These are phyloP conservation scores for Diaporthe aspalathi DNA, from an alignment of 2,329 filamentous ascomycete genomes.

Conservation along the genomic window DNA sequence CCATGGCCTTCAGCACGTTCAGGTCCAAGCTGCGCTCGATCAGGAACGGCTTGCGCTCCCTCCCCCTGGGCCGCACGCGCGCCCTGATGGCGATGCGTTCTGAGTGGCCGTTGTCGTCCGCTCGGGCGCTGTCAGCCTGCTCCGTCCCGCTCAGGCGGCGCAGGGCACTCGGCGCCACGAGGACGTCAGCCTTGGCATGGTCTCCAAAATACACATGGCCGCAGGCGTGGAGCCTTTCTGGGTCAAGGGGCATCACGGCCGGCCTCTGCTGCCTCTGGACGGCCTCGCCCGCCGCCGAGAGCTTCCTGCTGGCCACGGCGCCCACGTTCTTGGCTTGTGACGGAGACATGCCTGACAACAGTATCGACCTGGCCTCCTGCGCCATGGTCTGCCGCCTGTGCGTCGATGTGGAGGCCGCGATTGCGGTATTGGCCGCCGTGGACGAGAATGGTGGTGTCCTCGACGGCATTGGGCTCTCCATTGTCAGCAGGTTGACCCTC, in stretches of 20 bases:
- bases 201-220: conserved; percentile 56
- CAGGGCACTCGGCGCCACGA: conserved; percentile 56
- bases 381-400: conserved; percentile 45
- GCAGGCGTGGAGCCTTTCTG: conserved; percentile 54
- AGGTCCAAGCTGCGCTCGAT: conserved; percentile 64
- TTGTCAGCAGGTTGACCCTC: conserved; percentile 45
- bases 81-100: conserved; percentile 55
- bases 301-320: conserved; percentile 42
- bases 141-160: conserved; percentile 48
- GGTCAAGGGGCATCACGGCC: conserved; percentile 45
- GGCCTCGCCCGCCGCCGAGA: conserved; percentile 42
- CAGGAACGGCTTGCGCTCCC: conserved; percentile 57
- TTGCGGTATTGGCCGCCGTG: conserved; percentile 38
- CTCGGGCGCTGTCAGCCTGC: conserved; percentile 18
- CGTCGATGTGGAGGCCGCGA: conserved; percentile 34
- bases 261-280: conserved; percentile 39
- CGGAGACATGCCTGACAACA: conserved; percentile 45
- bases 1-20: conserved; percentile 57
- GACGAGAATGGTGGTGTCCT: neutral
- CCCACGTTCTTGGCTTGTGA: conserved; percentile 35
- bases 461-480: conserved; percentile 42
- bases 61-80: conserved; percentile 54
- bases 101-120: conserved; percentile 34
- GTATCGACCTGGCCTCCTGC: conserved; percentile 47
- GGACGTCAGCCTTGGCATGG: conserved; percentile 56